Percentiles rank a stretch among this genome's conserved stretches.
phyloP scores from a whole-genome alignment of 495 filamentous ascomycete genomes.

The Penicillium subrubescens region DNA sequence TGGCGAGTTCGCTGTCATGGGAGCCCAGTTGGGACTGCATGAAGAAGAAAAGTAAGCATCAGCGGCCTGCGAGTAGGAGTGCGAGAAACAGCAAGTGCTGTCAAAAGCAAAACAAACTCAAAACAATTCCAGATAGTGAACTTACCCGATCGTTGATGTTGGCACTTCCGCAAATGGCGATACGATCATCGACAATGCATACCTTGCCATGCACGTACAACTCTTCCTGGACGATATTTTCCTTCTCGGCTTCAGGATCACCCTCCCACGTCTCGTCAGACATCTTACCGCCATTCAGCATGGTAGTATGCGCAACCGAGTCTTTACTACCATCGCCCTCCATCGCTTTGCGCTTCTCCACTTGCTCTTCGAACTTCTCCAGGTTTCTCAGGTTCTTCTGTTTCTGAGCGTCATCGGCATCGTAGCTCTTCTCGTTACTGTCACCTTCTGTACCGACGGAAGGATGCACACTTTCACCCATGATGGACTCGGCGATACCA shows the following conservation, averaged over 20 bases:
- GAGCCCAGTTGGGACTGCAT: conserved; percentile 75
- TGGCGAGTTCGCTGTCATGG: conserved; percentile 90
- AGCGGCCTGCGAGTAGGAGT: neutral
- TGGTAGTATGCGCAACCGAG: conserved; percentile 77
- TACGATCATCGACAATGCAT: conserved; percentile 80
- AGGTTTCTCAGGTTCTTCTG: conserved; percentile 54
- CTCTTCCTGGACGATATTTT: conserved; percentile 92
- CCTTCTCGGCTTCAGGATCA: conserved; percentile 69
- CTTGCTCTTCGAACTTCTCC: conserved; percentile 63
- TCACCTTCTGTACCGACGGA: conserved; percentile 54
- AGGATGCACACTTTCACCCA: conserved; percentile 72
- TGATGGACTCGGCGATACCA: conserved; percentile 81
- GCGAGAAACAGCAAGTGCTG: conserved; percentile 1
- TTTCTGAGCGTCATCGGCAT: conserved; percentile 37
- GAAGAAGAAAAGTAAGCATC: neutral
- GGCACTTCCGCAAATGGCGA: conserved; percentile 80
- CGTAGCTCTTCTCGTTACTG: conserved; percentile 42
- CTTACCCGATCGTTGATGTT: conserved; percentile 88
- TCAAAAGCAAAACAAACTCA: neutral
- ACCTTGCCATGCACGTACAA: conserved; percentile 91
- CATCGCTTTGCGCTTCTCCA: conserved; percentile 39
- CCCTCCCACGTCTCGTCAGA: conserved; percentile 74
- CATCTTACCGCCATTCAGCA: conserved; percentile 68
- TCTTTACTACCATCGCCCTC: conserved; percentile 55
- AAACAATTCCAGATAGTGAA: neutral